These are phyloP conservation scores for Hebeloma cylindrosporum DNA, from an alignment of 768 basidiomycete genomes.

Conservation along the genomic window DNA sequence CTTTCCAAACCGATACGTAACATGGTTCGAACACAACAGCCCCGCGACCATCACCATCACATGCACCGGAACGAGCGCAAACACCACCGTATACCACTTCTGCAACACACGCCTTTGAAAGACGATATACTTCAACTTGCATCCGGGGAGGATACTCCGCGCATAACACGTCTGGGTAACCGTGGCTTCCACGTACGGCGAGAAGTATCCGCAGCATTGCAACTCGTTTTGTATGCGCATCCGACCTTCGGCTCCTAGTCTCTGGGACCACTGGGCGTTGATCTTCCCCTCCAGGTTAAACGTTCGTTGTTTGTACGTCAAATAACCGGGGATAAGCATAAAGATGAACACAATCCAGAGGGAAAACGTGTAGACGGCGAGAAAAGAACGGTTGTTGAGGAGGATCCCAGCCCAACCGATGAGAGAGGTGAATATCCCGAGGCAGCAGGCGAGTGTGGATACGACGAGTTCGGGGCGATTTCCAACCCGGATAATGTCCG, in stretches of 20 bases:
- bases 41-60: conserved; percentile 61
- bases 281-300: conserved; percentile 73
- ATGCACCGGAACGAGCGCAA: conserved; percentile 68
- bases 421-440: conserved; percentile 62
- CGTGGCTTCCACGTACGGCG: conserved; percentile 78
- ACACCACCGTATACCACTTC: conserved; percentile 67
- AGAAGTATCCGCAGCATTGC: conserved; percentile 78
- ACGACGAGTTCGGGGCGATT: conserved; percentile 65
- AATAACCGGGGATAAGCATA: conserved; percentile 73
- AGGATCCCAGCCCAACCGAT: conserved; percentile 82
- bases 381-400: conserved; percentile 82
- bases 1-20: conserved; percentile 87
- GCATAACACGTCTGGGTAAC: conserved; percentile 73
- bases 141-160: conserved; percentile 68
- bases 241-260: conserved; percentile 55
- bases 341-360: conserved; percentile 74
- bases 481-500: conserved; percentile 69
- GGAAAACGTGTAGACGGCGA: conserved; percentile 72
- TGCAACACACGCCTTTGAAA: conserved; percentile 55
- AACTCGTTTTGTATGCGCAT: conserved; percentile 73
- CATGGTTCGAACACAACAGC: conserved; percentile 76
- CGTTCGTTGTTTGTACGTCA: conserved; percentile 64
- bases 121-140: conserved; percentile 63
- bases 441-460: conserved; percentile 62
- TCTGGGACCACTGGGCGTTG: conserved; percentile 69